These are phyloP conservation scores for Porphyrellus cyaneotinctus DNA, from an alignment of 768 basidiomycete species.

Conservation along the genomic window DNA sequence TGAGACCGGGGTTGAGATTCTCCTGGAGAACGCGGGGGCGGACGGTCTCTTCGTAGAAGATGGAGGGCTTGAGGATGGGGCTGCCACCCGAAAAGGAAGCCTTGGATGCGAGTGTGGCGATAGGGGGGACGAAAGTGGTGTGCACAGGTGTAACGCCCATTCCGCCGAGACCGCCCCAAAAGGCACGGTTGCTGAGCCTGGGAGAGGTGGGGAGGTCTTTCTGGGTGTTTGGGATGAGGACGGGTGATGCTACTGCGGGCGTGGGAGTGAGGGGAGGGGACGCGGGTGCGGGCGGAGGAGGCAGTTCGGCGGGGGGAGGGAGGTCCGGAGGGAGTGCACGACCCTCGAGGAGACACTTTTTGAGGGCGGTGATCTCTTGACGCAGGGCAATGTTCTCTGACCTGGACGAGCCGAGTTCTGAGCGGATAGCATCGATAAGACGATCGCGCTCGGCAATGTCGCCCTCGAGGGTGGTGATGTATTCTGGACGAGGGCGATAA, in stretches of 20 bases:
- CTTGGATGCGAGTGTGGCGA: conserved; percentile 34
- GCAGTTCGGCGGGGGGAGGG: conserved; percentile 44
- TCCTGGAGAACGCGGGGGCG: conserved; percentile 22
- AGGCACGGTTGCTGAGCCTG: conserved; percentile 45
- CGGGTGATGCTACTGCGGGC: conserved; percentile 21
- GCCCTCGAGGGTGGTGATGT: conserved; percentile 89
- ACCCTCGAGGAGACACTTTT: conserved; percentile 68
- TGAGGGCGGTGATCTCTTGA: conserved; percentile 70
- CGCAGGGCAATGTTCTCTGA: conserved; percentile 82
- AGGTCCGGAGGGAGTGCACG: conserved; percentile 43
- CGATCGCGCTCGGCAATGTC: conserved; percentile 91
- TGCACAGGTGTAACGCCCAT: conserved; percentile 83
- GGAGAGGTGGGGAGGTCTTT: conserved; percentile 73
- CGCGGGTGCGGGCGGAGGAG: conserved; percentile 28
- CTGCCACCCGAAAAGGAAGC: conserved; percentile 23
- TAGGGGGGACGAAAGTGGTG: conserved; percentile 75
- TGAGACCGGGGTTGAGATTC: conserved; percentile 28
- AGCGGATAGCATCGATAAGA: conserved; percentile 81
- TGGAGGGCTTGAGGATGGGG: conserved; percentile 29
- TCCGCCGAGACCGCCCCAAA: conserved; percentile 79
- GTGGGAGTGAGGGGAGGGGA: conserved; percentile 40
- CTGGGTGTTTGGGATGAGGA: conserved; percentile 65
- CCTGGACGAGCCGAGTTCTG: conserved; percentile 74
- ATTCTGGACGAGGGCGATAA: conserved; percentile 49
- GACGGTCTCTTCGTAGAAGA: conserved; percentile 29